Evolutionary conservation across 805 yeast species (phyloP).

Genomic region (Wickerhamomyces strasburgensis): DNA sequence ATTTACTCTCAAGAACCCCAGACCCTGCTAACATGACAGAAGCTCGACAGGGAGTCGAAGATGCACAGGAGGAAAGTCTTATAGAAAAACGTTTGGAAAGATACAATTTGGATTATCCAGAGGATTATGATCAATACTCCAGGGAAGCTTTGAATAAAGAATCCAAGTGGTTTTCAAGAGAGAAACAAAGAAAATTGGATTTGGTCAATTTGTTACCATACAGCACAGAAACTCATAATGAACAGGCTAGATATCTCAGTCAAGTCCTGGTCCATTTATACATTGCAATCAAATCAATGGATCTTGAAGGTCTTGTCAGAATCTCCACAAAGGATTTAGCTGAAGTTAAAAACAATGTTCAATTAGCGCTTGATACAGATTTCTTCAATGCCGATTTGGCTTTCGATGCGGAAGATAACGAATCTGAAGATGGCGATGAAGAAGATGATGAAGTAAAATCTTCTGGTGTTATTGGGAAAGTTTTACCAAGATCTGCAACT

Average conservation of each 20-base stretch:
- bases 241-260: slow-evolving; percentile 66
- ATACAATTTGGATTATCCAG: slow-evolving; percentile 51
- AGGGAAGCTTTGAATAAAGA: slow-evolving; percentile 27
- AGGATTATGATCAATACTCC: slow-evolving; percentile 30
- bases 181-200: slow-evolving; percentile 28
- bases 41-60: slow-evolving; percentile 1
- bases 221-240: slow-evolving; percentile 58
- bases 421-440: slow-evolving; percentile 33
- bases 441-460: slow-evolving; percentile 34
- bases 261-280: slow-evolving; percentile 79
- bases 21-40: slow-evolving; percentile 18
- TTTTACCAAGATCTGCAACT: slow-evolving; percentile 63
- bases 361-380: slow-evolving; percentile 50
- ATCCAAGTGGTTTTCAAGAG: slow-evolving; percentile 37
- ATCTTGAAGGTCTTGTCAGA: slow-evolving; percentile 63
- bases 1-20: slow-evolving; percentile 21
- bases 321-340: slow-evolving; percentile 68
- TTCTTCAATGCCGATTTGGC: slow-evolving; percentile 36
- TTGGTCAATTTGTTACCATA: slow-evolving; percentile 59
- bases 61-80: slow-evolving; percentile 18
- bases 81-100: slow-evolving; percentile 29
- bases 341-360: slow-evolving; percentile 33
- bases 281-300: slow-evolving; percentile 70
- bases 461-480: slow-evolving; percentile 48
- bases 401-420: slow-evolving; percentile 31